phyloP scores from a whole-genome alignment of 495 filamentous ascomycete genomes.

The Lichina pygmaea region DNA sequence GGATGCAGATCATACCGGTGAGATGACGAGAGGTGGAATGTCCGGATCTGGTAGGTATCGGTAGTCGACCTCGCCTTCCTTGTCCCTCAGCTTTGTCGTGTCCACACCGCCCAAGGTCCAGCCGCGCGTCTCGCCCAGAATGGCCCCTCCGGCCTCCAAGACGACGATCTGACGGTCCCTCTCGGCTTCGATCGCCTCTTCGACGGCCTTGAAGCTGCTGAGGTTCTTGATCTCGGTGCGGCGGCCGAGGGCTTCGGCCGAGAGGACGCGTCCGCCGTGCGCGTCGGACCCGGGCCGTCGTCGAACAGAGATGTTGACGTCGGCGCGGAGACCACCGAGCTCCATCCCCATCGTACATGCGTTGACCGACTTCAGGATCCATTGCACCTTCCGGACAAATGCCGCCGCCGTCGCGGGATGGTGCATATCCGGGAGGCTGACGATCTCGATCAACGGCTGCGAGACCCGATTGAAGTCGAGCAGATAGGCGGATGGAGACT shows the following conservation, averaged over 20 bases:
- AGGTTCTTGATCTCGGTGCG: conserved; percentile 96
- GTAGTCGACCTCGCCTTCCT: conserved; percentile 94
- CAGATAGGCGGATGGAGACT: conserved; percentile 42
- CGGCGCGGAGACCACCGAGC: conserved; percentile 64
- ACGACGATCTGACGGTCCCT: conserved; percentile 63
- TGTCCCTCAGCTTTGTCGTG: conserved; percentile 51
- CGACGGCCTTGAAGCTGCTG: conserved; percentile 77
- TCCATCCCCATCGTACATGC: conserved; percentile 83
- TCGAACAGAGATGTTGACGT: conserved; percentile 84
- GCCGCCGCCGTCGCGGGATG: conserved; percentile 63
- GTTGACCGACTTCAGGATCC: conserved; percentile 49
- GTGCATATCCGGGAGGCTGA: conserved; percentile 70
- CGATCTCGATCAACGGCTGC: conserved; percentile 80
- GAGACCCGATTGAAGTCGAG: conserved; percentile 89
- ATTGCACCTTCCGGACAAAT: conserved; percentile 69
- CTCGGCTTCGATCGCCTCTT: conserved; percentile 80
- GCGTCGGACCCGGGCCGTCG: conserved; percentile 13
- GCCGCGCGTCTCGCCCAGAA: conserved; percentile 76
- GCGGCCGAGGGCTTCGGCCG: conserved; percentile 37
- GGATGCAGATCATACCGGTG: conserved; percentile 12
- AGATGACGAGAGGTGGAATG: conserved; percentile 52
- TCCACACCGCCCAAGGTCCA: conserved; percentile 69
- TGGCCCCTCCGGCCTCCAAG: conserved; percentile 46
- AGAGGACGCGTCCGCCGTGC: conserved; percentile 49
- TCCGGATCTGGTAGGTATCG: conserved; percentile 97